Evolutionary conservation across 257 asterid genomes (phyloP), one percentile per base, ranked within the genome.

Genomic region (Solanum dulcamara): DNA sequence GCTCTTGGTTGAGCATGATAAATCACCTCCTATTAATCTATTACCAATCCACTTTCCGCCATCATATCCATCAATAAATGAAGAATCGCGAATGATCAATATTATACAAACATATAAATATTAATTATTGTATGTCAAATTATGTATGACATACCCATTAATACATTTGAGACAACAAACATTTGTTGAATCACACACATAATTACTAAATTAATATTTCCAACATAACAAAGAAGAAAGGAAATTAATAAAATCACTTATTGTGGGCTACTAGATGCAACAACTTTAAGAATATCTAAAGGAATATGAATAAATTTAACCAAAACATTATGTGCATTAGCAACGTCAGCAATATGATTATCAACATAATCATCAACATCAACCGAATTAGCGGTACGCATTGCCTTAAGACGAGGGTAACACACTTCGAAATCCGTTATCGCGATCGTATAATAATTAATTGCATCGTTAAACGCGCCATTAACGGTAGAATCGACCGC

Each of bases 291-390:
- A 79, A 79, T 50, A 2, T 79, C 64, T 17, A 79, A 79, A 2
- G 83, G 83, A 9, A 79, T 79, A 48, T 79, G 66, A 79, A 79
- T 79, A 79, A 79, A 79, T 48, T 79, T 79, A 79, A 79, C 83
- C 38, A 79, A 79, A 10, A 28, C 26, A 79, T 79, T 79, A 28
- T 66, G 83, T 79, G 83, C 83, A 79, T 79, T 79, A 79, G 83
- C 83, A 4, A 79, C 30, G 30, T 79, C 83, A 28, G 83, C 28
- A 30, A 48, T 79, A 79, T 79, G 83, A 79, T 79, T 48, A 48
- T 79, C 83, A 30, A 48, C 83, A 79, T 79, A 79, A 79, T 79
- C 83, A 9, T 48, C 64, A 30, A 79, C 83, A 48, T 79, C 64
- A 50, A 79, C 83, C 0, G 44, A 30, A 48, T 48, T 79, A 48